phyloP scores from a whole-genome alignment of 2,329 filamentous ascomycete genomes.

The Pyrenophora teres region DNA sequence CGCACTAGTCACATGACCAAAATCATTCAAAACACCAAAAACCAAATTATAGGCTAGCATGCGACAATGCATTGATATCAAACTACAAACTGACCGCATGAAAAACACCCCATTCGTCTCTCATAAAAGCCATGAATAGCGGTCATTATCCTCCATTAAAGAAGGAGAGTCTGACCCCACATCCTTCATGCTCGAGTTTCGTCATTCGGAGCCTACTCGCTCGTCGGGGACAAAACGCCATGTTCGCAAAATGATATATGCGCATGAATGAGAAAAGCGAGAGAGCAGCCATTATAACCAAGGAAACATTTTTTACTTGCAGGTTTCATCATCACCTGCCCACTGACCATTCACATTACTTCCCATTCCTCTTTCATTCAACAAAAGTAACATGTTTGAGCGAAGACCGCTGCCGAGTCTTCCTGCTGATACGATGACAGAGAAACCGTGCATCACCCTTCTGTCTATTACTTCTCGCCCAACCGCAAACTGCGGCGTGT shows the following conservation, averaged over 20 bases:
- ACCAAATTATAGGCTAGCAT: too few species aligned
- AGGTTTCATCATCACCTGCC: background rate
- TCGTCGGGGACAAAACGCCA: slow-evolving; percentile 2
- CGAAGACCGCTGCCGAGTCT: background rate
- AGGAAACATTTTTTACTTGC: slow-evolving; percentile 3
- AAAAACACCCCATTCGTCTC: too few species aligned
- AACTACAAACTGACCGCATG: too few species aligned
- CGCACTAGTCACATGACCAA: too few species aligned
- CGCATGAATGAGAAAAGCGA: slow-evolving; percentile 9
- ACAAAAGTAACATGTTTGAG: slow-evolving; percentile 10
- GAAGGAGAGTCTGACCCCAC: background rate
- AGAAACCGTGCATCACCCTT: slow-evolving; percentile 3
- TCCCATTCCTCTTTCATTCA: slow-evolving; percentile 1
- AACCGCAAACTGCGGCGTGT: background rate
- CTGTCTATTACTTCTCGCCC: slow-evolving; percentile 1
- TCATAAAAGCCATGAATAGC: background rate
- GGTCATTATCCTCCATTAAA: too few species aligned
- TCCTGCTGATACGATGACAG: background rate
- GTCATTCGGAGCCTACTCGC: too few species aligned
- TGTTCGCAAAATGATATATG: slow-evolving; percentile 15
- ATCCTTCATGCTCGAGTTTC: too few species aligned
- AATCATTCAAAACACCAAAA: too few species aligned
- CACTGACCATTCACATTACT: background rate
- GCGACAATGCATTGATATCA: too few species aligned
- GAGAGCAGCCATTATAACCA: slow-evolving; percentile 6